A percentile compares a stretch with the other conserved stretches of the same genome.
Conservation (phyloP, 2,329 filamentous ascomycete species). For the Mycosphaerella sp. region DNA sequence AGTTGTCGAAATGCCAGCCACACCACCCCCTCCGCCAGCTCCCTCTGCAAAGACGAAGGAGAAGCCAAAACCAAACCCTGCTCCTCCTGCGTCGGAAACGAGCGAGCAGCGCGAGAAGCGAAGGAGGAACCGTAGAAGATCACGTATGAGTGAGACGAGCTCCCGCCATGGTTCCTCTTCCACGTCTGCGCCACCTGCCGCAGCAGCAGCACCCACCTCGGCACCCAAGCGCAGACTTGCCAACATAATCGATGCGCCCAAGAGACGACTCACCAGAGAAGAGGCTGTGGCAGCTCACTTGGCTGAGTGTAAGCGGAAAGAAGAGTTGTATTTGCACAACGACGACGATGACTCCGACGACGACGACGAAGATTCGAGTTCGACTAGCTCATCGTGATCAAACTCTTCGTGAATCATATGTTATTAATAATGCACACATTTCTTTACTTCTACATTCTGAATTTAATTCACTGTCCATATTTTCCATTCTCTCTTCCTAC, state of each 20-base stretch:
- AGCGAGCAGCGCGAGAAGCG: not conserved
- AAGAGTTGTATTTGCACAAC: not conserved
- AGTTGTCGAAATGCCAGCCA: not conserved
- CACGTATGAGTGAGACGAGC: not conserved
- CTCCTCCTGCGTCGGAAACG: not conserved
- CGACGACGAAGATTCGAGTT: conserved; percentile 1
- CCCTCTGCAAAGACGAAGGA: not conserved
- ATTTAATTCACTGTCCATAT: too few relatives aligned
- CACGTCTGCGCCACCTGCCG: not conserved
- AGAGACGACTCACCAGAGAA: not conserved
- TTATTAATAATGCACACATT: too few relatives aligned
- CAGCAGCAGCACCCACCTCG: not conserved
- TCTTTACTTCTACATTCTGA: too few relatives aligned
- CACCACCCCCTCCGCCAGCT: not conserved
- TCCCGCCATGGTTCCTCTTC: not conserved
- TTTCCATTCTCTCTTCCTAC: too few relatives aligned
- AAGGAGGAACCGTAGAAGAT: not conserved
- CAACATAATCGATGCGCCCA: not conserved
- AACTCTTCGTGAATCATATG: not conserved
- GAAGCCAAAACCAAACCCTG: not conserved
- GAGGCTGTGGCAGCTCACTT: conserved; percentile 3
- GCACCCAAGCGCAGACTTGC: not conserved
- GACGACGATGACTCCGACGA: conserved; percentile 4
- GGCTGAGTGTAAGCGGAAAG: conserved; percentile 7
- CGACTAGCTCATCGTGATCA: not conserved